phyloP scores from a whole-genome alignment of 345 rosid genomes.

The Eucalyptus lansdowneana region DNA sequence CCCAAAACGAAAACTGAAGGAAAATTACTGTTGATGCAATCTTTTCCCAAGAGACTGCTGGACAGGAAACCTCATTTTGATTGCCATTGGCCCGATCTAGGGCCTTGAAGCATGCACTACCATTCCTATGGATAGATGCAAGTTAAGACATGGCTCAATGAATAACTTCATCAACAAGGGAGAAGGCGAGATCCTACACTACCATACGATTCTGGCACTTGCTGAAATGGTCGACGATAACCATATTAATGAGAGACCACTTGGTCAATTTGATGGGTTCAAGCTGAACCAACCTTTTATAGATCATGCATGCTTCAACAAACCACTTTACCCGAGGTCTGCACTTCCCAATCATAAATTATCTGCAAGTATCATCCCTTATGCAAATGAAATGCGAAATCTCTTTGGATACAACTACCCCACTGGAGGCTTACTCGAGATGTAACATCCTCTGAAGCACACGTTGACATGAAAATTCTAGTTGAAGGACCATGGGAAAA shows the following conservation, averaged over 20 bases:
- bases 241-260: background rate
- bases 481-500: background rate
- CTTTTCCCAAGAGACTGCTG: background rate
- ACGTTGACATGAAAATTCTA: background rate
- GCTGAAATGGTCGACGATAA: background rate
- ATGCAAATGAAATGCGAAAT: background rate
- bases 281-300: background rate
- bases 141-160: background rate
- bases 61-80: too few relatives aligned
- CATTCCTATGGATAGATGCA: background rate
- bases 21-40: background rate
- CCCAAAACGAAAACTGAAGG: background rate
- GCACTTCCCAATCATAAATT: background rate
- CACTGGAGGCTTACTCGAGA: background rate
- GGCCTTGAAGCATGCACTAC: background rate
- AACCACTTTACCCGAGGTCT: background rate
- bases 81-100: background rate
- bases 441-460: background rate
- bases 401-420: background rate
- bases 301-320: background rate
- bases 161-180: background rate
- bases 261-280: background rate
- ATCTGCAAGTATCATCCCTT: background rate
- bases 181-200: background rate
- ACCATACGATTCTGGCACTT: background rate